Evolutionary conservation across 2,329 filamentous ascomycete genomes (phyloP), one percentile per base, ranked within the genome.

Genomic region (Paecilomyces variotii): DNA sequence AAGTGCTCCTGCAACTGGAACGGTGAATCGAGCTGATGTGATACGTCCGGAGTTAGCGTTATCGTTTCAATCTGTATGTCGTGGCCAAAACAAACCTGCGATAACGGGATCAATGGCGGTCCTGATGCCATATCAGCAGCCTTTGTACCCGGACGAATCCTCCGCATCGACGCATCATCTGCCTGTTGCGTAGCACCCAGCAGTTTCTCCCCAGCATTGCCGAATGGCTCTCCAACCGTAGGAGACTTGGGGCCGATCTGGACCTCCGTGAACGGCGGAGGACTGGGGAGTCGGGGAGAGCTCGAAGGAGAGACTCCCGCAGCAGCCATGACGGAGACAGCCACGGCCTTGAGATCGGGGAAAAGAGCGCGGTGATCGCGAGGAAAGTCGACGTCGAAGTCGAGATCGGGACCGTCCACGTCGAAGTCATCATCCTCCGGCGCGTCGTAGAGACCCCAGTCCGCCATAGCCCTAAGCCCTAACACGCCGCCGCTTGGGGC

Each of bases 1-100:
- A 99, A 87, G 71, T 99, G 93, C 76, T 99, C 94, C 75, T 97
- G 95, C 19, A 97, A 85, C 74, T 97, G 94, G 73, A 97, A 99
- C 52, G 94, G 90, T 25, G 93, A 97, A 72, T 99, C 92, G 65
- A 99, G 91, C 90, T 97, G 73, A 57, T 45, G 56, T 34, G 26
- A 55, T 56, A 27, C 59, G 54, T 50, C 24, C 30, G 53, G 35
- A 45, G 30, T 56, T 50, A 54, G 12, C 51, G 54, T 45, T 49
- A 55, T 35, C 25, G 30, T 60, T 60, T 54, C 55, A 58, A 53
- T 57, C 12, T 24, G 53, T 24, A 11, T 55, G 57, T 45, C 39
- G 39, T 45, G 39, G 39, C 39, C 28, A 50, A 56, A 59, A 73
- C 82, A 63, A 72, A 95, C 91, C 80, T 97, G 90, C 64, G 86